Evolutionary conservation across 2,329 filamentous ascomycete species (phyloP), one percentile per base, ranked within the genome.

Genomic region (Paecilomyces sp.): DNA sequence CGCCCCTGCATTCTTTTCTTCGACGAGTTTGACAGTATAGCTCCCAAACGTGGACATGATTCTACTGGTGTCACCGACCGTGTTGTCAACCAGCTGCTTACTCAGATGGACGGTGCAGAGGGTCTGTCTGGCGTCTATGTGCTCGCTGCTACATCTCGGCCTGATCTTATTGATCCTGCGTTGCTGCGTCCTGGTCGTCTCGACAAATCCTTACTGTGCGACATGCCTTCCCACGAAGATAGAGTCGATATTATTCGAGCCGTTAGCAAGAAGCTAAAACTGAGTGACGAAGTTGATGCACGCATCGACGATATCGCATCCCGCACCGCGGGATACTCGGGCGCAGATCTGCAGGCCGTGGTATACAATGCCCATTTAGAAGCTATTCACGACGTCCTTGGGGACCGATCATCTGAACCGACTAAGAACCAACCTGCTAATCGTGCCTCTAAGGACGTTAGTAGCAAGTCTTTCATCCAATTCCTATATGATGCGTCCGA

Each of bases 91-190:
- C 95, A 99, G 80, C 86, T 99, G 60, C 83, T 99, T 11, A 99
- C 95, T 0, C 93, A 97, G 74, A 99, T 99, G 94, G 94, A 99
- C 70, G 94, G 94, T 70, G 94, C 94, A 0, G 95, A 99, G 75
- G 95, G 94, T 0, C 78, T 99, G 3, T 92, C 88, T 0, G 94
- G 94, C 1, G 95, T 99, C 0, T 99, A 99, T 68, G 94, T 99
- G 5, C 84, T 99, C 2, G 95, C 95, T 24, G 95, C 94, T 1
- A 99, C 94, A 0, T 93, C 89, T 1, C 82, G 95, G 4, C 95
- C 95, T 0, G 95, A 99, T 73, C 79, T 99, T 13, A 97, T 99
- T 62, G 94, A 99, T 71, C 93, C 95, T 12, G 94, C 94, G 0
- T 80, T 99, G 28, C 82, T 99, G 25, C 86, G 94, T 54, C 95